Evolutionary conservation across 495 filamentous ascomycete species (phyloP).

Genomic region (Glarea lozoyensis): DNA sequence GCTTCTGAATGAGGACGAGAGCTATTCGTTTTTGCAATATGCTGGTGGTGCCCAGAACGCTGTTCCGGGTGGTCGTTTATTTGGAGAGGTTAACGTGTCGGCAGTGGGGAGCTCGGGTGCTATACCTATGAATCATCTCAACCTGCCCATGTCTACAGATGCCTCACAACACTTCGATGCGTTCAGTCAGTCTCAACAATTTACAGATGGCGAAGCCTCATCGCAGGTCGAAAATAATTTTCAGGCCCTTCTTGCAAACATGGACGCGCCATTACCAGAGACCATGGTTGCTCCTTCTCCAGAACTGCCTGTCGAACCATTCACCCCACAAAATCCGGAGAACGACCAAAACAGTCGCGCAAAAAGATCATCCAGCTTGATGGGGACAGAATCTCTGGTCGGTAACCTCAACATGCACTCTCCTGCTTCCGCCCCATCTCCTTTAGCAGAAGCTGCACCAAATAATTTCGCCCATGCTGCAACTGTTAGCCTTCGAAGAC

Average conservation of each 20-base stretch:
- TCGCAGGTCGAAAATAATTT: not conserved
- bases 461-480: not conserved
- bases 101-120: constrained; percentile 52
- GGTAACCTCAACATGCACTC: constrained; percentile 61
- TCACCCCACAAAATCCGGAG: constrained; percentile 30
- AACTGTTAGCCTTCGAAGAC: constrained; percentile 15
- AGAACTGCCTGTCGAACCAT: constrained; percentile 33
- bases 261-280: not conserved
- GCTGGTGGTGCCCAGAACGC: constrained; percentile 2
- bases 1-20: constrained; percentile 30
- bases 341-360: constrained; percentile 29
- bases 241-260: not conserved
- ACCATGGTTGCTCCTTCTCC: constrained; percentile 11
- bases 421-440: constrained; percentile 24
- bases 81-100: constrained; percentile 71
- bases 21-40: constrained; percentile 25
- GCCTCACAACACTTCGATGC: constrained; percentile 27
- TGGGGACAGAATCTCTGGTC: constrained; percentile 60
- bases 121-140: constrained; percentile 31
- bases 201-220: not conserved
- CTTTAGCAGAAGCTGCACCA: not conserved
- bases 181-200: not conserved
- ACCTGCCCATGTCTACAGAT: constrained; percentile 29
- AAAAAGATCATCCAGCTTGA: constrained; percentile 40
- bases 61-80: constrained; percentile 38